Conservation (phyloP, 2,329 filamentous ascomycete genomes). For the Alternaria sp. region DNA sequence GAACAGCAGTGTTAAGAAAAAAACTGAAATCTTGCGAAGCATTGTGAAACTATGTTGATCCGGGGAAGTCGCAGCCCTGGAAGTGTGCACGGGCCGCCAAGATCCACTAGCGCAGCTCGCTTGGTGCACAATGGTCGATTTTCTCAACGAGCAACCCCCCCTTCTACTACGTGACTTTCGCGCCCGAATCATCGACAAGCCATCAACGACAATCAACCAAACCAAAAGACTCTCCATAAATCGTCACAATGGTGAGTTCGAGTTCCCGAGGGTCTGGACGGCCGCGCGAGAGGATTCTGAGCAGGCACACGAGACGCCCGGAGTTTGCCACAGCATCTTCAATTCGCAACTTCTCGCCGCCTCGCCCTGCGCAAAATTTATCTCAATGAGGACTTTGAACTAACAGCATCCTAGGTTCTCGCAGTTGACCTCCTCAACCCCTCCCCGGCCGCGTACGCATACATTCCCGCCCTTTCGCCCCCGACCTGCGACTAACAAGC, state of each 20-base stretch:
- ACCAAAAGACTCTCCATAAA: slow-evolving; percentile 41
- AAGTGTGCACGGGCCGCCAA: slow-evolving; percentile 2
- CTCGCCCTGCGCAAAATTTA: slow-evolving; percentile 11
- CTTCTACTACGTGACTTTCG: slow-evolving; percentile 31
- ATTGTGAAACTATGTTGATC: not conserved
- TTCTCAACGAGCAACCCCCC: not conserved
- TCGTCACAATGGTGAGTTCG: slow-evolving; percentile 50
- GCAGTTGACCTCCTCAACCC: slow-evolving; percentile 99
- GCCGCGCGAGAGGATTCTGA: slow-evolving; percentile 12
- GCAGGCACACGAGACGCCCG: slow-evolving; percentile 43
- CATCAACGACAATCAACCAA: slow-evolving; percentile 34
- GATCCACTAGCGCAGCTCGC: not conserved
- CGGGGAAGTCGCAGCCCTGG: no score
- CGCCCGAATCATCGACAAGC: slow-evolving; percentile 44
- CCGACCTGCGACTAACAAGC: slow-evolving; percentile 34
- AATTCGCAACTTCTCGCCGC: slow-evolving; percentile 26
- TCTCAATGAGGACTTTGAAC: slow-evolving; percentile 18
- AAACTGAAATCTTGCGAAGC: not conserved
- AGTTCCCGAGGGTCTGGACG: slow-evolving; percentile 9
- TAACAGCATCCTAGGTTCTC: slow-evolving; percentile 77
- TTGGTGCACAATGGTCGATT: not conserved
- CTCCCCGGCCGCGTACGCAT: slow-evolving; percentile 74
- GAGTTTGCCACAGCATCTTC: slow-evolving; percentile 39
- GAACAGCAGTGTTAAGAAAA: not conserved
- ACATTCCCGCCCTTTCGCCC: slow-evolving; percentile 14